Evolutionary conservation across 768 basidiomycete species (phyloP), one percentile per base, ranked within the genome.

Genomic region (Boletellus emodensis): DNA sequence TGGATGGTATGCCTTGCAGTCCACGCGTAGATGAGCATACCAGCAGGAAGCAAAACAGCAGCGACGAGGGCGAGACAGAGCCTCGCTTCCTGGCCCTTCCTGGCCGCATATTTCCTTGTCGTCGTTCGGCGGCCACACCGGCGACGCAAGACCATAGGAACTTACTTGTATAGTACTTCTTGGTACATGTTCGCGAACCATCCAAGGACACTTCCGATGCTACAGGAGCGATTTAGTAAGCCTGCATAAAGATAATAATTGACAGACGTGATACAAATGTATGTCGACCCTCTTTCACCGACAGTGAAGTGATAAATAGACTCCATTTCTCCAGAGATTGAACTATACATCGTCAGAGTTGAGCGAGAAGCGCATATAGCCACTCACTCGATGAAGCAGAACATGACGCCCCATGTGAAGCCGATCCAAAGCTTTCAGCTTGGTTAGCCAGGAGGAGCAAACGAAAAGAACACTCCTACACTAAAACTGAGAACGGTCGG

Each of bases 21-120:
- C 81, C 85, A 88, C 0, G 83, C 85, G 56, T 83, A 90, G 26
- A 88, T 80, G 66, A 87, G 78, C 77, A 85, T 82, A n/a, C 77
- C 79, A 0, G 65, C 53, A 0, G 85, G 84, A 40, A 84, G 70
- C 12, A 81, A 57, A 37, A 84, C 38, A 0, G 74, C 77, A 0
- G 80, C 82, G 32, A 74, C 62, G 56, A 83, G 83, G 11, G 83
- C 75, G 18, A 71, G 65, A 52, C 77, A 83, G 20, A 87, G 68
- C 12, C 85, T 76, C 6, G 85, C 84, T 67, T 87, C 85, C 5
- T 70, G 76, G 0, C 75, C 76, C 40, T 57, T 57, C 52, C 48
- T 46, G 39, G 59, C 61, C 0, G 65, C 48, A 22, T 73, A 67
- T 45, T 67, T 64, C 34, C 60, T 58, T 47, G 34, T 48, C 38